Conservation (phyloP, 345 rosid species). For the Murraya paniculata region DNA sequence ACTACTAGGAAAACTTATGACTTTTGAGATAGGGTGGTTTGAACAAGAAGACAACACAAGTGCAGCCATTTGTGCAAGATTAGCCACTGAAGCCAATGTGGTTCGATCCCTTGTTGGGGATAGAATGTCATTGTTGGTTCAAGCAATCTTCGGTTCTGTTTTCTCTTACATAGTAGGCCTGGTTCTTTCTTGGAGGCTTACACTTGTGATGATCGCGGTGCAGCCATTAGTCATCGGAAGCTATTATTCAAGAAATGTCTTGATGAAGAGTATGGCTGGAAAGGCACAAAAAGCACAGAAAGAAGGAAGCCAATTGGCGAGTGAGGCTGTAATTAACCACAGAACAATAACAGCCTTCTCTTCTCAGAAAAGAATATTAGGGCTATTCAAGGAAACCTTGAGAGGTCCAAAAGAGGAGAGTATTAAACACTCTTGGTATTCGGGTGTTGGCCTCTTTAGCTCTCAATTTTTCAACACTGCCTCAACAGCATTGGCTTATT, state of each 20-base stretch:
- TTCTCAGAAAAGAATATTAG: slow-evolving; percentile 55
- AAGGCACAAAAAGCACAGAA: slow-evolving; percentile 64
- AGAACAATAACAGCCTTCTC: slow-evolving; percentile 76
- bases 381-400: slow-evolving; percentile 51
- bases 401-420: slow-evolving; percentile 61
- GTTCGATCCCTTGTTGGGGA: slow-evolving; percentile 62
- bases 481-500: slow-evolving; percentile 51
- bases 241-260: slow-evolving; percentile 41
- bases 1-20: slow-evolving; percentile 50
- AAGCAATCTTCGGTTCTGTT: slow-evolving; percentile 52
- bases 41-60: slow-evolving; percentile 67
- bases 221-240: slow-evolving; percentile 65
- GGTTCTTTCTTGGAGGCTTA: slow-evolving; percentile 51
- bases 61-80: slow-evolving; percentile 60
- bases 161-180: slow-evolving; percentile 50
- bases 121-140: slow-evolving; percentile 57
- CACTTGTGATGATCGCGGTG: slow-evolving; percentile 57
- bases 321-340: slow-evolving; percentile 64
- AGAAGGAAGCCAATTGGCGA: slow-evolving; percentile 70
- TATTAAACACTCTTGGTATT: slow-evolving; percentile 44
- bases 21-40: slow-evolving; percentile 63
- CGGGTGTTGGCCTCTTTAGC: slow-evolving; percentile 61
- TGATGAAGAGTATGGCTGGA: slow-evolving; percentile 61
- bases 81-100: slow-evolving; percentile 60
- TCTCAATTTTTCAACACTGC: slow-evolving; percentile 61